Conservation (phyloP, 1,139 yeast species). For the Geotrichum reessii region DNA sequence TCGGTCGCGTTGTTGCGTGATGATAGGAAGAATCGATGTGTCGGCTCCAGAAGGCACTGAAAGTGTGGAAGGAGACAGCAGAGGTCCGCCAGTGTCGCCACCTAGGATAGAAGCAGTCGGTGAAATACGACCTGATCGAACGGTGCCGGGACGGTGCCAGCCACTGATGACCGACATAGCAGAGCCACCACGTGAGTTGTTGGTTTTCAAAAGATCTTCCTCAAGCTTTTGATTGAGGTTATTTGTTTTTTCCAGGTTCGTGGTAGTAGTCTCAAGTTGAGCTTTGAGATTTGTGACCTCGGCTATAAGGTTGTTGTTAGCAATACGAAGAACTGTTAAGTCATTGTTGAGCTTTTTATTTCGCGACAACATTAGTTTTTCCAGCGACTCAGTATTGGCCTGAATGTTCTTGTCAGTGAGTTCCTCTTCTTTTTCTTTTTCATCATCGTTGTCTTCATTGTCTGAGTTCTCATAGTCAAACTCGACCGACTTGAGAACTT, state of each 20-base stretch:
- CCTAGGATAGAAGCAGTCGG: conserved; percentile 37
- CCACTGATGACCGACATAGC: conserved; percentile 46
- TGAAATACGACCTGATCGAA: conserved; percentile 33
- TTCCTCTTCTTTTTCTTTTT: conserved; percentile 32
- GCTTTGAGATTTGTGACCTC: conserved; percentile 42
- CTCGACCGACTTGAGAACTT: conserved; percentile 66
- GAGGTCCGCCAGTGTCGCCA: conserved; percentile 19
- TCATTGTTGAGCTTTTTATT: conserved; percentile 60
- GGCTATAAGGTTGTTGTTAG: conserved; percentile 42
- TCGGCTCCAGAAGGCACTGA: conserved; percentile 25
- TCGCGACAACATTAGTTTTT: conserved; percentile 47
- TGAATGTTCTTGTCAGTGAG: conserved; percentile 37
- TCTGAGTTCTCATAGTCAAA: conserved; percentile 36
- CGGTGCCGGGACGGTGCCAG: conserved; percentile 28
- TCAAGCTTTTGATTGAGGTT: conserved; percentile 59
- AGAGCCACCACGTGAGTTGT: conserved; percentile 24
- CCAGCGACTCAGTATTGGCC: conserved; percentile 26
- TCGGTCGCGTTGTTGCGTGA: conserved; percentile 91
- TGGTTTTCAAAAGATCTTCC: conserved; percentile 51
- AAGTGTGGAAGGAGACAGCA: conserved; percentile 5
- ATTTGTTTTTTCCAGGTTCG: conserved; percentile 38
- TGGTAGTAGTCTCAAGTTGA: conserved; percentile 40
- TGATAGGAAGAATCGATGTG: conserved; percentile 68
- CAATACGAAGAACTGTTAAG: conserved; percentile 51
- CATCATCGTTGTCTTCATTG: conserved; percentile 35